Conservation (phyloP, 2,329 filamentous ascomycete species). For the Acarospora socialis region DNA sequence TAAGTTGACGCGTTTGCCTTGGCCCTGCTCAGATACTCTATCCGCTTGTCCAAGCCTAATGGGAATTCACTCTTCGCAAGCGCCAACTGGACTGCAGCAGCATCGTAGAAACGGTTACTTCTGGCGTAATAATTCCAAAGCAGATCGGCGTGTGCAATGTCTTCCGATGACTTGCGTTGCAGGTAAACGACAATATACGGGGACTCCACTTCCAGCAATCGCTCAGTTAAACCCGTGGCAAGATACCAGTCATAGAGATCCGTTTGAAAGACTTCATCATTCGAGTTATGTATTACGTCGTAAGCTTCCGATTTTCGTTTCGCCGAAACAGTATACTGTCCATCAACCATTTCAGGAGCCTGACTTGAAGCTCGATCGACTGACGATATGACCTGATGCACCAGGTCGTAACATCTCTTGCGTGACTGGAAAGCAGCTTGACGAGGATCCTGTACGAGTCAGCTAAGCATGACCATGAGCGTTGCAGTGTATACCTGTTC, state of each 20-base stretch:
- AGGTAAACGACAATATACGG: conserved; percentile 79
- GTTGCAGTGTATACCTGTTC: conserved; percentile 29
- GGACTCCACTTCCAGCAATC: conserved; percentile 71
- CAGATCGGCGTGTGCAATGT: conserved; percentile 70
- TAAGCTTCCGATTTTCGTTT: conserved; percentile 81
- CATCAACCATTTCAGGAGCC: conserved; percentile 63
- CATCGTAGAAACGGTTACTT: conserved; percentile 68
- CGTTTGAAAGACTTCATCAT: conserved; percentile 89
- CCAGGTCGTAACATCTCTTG: conserved; percentile 69
- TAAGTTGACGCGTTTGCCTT: conserved; percentile 84
- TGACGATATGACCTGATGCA: conserved; percentile 64
- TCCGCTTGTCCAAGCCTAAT: conserved; percentile 68
- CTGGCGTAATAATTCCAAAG: conserved; percentile 88
- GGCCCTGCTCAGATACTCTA: conserved; percentile 78
- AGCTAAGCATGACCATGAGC: conserved; percentile 12
- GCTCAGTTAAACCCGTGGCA: conserved; percentile 65
- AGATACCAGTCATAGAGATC: conserved; percentile 99
- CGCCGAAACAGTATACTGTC: conserved; percentile 57
- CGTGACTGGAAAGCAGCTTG: conserved; percentile 53
- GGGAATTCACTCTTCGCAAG: conserved; percentile 72
- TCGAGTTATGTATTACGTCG: conserved; percentile 70
- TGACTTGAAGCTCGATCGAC: conserved; percentile 57
- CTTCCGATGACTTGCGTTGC: conserved; percentile 55
- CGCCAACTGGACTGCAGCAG: conserved; percentile 70
- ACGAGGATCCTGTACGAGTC: conserved; percentile 45